Conservation (phyloP, 1,284 basidiomycete genomes). For the Cerrena zonata region DNA sequence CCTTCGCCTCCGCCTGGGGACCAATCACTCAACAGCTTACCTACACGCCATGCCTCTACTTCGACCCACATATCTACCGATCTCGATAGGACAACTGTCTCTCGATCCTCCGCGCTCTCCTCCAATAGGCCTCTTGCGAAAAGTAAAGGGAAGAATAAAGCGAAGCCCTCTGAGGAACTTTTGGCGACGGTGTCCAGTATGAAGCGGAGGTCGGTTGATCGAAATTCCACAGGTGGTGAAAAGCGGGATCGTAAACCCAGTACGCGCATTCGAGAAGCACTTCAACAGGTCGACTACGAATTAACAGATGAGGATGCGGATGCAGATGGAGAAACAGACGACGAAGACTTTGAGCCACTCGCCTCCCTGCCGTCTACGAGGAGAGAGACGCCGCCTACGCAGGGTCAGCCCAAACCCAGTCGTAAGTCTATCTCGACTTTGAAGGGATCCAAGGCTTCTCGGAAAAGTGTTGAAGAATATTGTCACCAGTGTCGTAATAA, state of each 20-base stretch:
- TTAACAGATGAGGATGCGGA: neutral
- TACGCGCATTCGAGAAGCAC: neutral
- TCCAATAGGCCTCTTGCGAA: slow-evolving; percentile 5
- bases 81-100: neutral
- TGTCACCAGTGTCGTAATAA: slow-evolving; percentile 26
- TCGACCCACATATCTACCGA: neutral
- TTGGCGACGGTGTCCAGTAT: neutral
- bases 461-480: too few species aligned
- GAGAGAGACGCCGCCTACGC: too few species aligned
- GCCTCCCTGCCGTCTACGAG: too few species aligned
- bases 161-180: slow-evolving; percentile 11
- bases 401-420: too few species aligned
- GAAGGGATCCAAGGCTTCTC: too few species aligned
- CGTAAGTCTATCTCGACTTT: too few species aligned
- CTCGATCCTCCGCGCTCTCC: neutral
- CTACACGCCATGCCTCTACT: neutral
- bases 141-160: slow-evolving; percentile 10
- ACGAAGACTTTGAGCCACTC: too few species aligned
- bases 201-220: neutral
- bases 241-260: neutral
- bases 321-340: neutral
- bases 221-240: neutral
- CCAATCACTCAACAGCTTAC: neutral
- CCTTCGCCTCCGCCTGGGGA: neutral
- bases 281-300: neutral